Evolutionary conservation across 2,329 filamentous ascomycete genomes (phyloP).

Genomic region (Aspergillus neotritici): DNA sequence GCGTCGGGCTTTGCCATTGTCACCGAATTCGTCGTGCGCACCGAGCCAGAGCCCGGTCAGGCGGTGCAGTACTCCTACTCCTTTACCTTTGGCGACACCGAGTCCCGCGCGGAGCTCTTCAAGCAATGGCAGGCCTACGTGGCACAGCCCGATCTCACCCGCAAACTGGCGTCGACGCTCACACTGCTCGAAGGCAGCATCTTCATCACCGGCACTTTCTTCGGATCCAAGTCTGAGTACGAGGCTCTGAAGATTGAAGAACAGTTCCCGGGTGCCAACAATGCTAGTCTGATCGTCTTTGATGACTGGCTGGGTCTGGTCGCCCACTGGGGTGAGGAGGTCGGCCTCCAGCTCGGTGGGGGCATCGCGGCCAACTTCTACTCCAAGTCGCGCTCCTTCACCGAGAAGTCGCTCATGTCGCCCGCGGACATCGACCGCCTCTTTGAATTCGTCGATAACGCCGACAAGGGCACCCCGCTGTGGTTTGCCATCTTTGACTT

Average conservation of each 20-base stretch:
- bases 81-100: conserved; percentile 45
- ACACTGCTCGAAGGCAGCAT: conserved; percentile 51
- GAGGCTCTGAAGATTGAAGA: conserved; percentile 32
- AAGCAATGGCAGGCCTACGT: conserved; percentile 55
- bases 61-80: conserved; percentile 56
- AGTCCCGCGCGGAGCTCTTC: conserved; percentile 48
- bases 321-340: conserved; percentile 21
- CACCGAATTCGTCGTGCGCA: conserved; percentile 35
- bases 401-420: conserved; percentile 44
- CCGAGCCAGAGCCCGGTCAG: conserved; percentile 31
- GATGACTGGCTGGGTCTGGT: conserved; percentile 27
- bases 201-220: conserved; percentile 58
- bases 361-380: conserved; percentile 50
- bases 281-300: conserved; percentile 20
- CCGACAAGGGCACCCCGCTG: conserved; percentile 47
- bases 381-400: conserved; percentile 53
- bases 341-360: conserved; percentile 20
- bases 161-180: conserved; percentile 54
- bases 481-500: conserved; percentile 60
- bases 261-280: conserved; percentile 18
- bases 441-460: conserved; percentile 50
- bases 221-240: conserved; percentile 55
- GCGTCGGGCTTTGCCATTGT: conserved; percentile 36
- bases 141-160: conserved; percentile 50
- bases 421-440: conserved; percentile 44